These are phyloP conservation scores for Picochlorum sp. DNA, from an alignment of 139 green algal genomes.

Conservation along the genomic window DNA sequence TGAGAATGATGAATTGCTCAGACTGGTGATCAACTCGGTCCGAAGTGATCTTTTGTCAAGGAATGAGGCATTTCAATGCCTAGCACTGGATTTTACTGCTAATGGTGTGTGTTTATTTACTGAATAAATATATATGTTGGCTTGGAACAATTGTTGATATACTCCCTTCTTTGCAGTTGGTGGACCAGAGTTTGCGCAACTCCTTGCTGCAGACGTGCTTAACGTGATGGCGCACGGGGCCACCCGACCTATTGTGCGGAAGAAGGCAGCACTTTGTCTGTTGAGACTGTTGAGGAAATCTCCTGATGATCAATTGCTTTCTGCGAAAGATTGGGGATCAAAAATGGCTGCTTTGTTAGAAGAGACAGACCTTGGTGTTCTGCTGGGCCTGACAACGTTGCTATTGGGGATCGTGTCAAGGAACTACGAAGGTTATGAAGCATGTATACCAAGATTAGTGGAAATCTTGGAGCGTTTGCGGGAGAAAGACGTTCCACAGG, in stretches of 20 bases:
- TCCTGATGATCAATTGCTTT: slow-evolving; percentile 59
- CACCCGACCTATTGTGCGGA: slow-evolving; percentile 78
- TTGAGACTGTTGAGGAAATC: slow-evolving; percentile 89
- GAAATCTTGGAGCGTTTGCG: slow-evolving; percentile 73
- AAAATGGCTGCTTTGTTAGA: slow-evolving; percentile 68
- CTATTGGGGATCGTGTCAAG: slow-evolving; percentile 75
- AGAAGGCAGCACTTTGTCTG: slow-evolving; percentile 95
- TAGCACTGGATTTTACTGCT: slow-evolving; percentile 83
- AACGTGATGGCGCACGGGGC: slow-evolving; percentile 75
- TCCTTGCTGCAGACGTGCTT: slow-evolving; percentile 84
- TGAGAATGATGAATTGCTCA: slow-evolving; percentile 94
- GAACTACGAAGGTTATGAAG: slow-evolving; percentile 64
- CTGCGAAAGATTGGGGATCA: slow-evolving; percentile 39
- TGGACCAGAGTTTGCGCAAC: slow-evolving; percentile 89
- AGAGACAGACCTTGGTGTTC: slow-evolving; percentile 83
- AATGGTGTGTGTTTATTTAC: slow-evolving; percentile 50
- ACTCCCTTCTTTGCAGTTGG: slow-evolving; percentile 59
- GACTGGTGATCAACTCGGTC: slow-evolving; percentile 94
- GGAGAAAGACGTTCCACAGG: slow-evolving; percentile 65
- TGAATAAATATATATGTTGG: background rate
- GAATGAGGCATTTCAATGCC: slow-evolving; percentile 93
- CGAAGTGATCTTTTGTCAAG: slow-evolving; percentile 83
- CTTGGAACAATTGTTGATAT: background rate
- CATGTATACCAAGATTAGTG: slow-evolving; percentile 69
- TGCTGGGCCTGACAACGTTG: slow-evolving; percentile 72